Evolutionary conservation across 2,329 filamentous ascomycete genomes (phyloP), one percentile per base, ranked within the genome.

Genomic region (Stachybotrys chartarum): DNA sequence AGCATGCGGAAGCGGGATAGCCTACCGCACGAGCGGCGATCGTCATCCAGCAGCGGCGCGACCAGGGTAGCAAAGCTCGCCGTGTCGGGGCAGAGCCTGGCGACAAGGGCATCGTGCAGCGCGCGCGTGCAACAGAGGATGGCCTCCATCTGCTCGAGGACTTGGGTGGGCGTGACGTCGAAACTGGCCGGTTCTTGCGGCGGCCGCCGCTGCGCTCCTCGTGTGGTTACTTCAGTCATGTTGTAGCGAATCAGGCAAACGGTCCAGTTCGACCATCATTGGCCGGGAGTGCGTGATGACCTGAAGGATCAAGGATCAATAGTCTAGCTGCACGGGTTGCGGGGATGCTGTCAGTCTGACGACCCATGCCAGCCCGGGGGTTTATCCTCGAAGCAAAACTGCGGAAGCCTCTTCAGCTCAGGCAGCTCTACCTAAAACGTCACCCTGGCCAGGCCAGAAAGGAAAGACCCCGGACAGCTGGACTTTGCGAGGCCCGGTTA

Each of bases 61-160:
- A 67, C 52, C 2, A 67, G 51, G 10, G 54, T 59, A 6, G 51
- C 50, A 18, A 65, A 67, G 10, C 57, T 61, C 10, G 63, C 65
- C 0, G 58, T 59, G 2, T 55, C 47, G 1, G 62, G 58, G 0
- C 61, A 61, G 8, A 65, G 54, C 2, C 53, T 42, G 0, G 53
- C 50, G 5, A 55, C 63, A 49, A 66, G 63, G 8, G 17, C 16
- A 51, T 66, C 62, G 45, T 65, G 55, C 0, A 66, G 58, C 1
- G 56, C 48, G 1, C 39, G 57, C 35, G 63, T 60, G n/a, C 54
- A 42, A 14, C 52, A 30, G 18, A 64, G 60, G 58, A 64, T 57
- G 63, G 87, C 78, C 1, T 54, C 55, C 14, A 60, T 61, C 46
- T 58, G 53, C 8, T 44, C 45, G 47, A 64, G 58, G 8, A 66